A percentile compares a stretch with the other conserved stretches of the same genome.
Evolutionary conservation across 1,139 yeast species (phyloP).

Genomic region (Nakaseomyces uthaithaninus): DNA sequence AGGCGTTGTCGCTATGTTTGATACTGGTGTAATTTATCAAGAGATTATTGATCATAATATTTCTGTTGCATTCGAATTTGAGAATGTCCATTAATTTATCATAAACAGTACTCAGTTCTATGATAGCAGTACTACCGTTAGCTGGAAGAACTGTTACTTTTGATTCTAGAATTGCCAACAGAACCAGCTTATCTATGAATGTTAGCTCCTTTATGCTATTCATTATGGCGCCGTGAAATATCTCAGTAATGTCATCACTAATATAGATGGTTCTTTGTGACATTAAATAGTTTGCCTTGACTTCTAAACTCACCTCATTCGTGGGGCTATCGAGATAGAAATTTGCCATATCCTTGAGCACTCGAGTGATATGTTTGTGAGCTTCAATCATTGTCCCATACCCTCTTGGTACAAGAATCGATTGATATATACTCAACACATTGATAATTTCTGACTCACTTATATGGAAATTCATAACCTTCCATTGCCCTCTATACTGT

Average conservation of each 20-base stretch:
- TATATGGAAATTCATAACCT: not conserved
- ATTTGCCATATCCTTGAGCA: not conserved
- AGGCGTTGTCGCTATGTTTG: not conserved
- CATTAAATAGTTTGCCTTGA: not conserved
- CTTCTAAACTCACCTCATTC: not conserved
- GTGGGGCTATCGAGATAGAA: not conserved
- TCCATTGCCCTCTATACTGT: not conserved
- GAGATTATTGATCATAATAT: not conserved
- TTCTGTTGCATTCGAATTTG: not conserved
- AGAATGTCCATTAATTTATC: not conserved
- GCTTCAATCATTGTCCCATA: not conserved
- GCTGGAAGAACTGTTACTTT: not conserved
- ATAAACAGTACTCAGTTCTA: not conserved
- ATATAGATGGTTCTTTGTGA: not conserved
- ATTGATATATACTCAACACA: too few relatives aligned
- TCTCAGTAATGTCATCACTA: not conserved
- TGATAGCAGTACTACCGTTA: not conserved
- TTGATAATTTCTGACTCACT: not conserved
- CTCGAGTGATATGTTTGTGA: slow-evolving; percentile 2
- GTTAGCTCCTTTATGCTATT: not conserved
- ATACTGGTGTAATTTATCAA: not conserved
- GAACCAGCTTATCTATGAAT: slow-evolving; percentile 3
- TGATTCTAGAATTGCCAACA: not conserved
- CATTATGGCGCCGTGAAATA: not conserved
- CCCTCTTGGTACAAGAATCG: not conserved